Percentiles rank a stretch among this genome's conserved stretches.
Evolutionary conservation across 2,329 filamentous ascomycete genomes (phyloP).

Genomic region (Penicillium hordei): DNA sequence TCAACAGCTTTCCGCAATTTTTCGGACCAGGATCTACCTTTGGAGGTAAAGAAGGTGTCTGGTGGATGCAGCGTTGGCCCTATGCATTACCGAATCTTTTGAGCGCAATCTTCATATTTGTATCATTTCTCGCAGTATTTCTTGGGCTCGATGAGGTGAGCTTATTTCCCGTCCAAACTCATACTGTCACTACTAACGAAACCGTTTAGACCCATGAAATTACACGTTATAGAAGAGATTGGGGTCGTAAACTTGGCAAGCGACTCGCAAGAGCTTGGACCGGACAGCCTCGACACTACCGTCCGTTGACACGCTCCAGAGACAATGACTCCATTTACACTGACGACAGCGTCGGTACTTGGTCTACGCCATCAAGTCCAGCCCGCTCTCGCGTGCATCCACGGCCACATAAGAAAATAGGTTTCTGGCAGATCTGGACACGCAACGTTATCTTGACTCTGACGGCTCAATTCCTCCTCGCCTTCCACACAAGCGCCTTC

Average conservation of each 20-base stretch:
- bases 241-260: slow-evolving; percentile 42
- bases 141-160: slow-evolving; percentile 66
- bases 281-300: slow-evolving; percentile 35
- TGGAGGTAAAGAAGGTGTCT: slow-evolving; percentile 57
- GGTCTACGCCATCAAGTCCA: slow-evolving; percentile 31
- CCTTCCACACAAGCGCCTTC: slow-evolving; percentile 74
- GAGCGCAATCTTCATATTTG: slow-evolving; percentile 60
- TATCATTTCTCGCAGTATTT: slow-evolving; percentile 56
- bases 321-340: slow-evolving; percentile 36
- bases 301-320: slow-evolving; percentile 31
- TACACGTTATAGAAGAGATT: slow-evolving; percentile 42
- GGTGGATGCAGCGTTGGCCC: slow-evolving; percentile 65
- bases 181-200: neutral
- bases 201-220: slow-evolving; percentile 36
- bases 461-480: slow-evolving; percentile 65
- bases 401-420: slow-evolving; percentile 43
- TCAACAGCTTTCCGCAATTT: slow-evolving; percentile 58
- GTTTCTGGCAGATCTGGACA: slow-evolving; percentile 54
- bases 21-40: slow-evolving; percentile 62
- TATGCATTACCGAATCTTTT: slow-evolving; percentile 70
- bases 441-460: slow-evolving; percentile 58
- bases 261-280: slow-evolving; percentile 32
- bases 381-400: slow-evolving; percentile 23
- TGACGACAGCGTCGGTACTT: slow-evolving; percentile 28
- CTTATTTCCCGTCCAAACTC: neutral